These are phyloP conservation scores for Lipomyces yamanashiensis DNA, from an alignment of 805 yeast genomes.

Conservation along the genomic window DNA sequence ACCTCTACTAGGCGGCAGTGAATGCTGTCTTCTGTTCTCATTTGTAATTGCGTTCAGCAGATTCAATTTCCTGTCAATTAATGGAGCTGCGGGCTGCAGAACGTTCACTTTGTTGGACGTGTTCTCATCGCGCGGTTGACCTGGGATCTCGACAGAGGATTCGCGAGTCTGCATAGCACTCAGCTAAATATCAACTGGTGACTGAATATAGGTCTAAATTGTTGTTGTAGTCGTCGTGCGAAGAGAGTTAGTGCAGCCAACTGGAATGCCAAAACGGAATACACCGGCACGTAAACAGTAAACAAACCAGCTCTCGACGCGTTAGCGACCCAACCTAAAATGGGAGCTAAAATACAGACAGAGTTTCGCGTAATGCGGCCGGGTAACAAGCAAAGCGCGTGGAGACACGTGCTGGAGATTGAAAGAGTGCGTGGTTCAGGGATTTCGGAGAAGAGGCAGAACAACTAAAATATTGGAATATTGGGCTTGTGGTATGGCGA, in stretches of 20 bases:
- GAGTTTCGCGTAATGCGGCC: not conserved
- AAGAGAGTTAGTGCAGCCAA: no score
- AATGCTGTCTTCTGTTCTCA: not conserved
- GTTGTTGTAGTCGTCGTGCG: no score
- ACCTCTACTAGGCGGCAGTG: not conserved
- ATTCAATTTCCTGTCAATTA: not conserved
- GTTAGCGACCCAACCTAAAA: not conserved
- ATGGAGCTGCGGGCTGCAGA: not conserved
- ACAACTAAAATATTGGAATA: not conserved
- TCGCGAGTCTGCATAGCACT: not conserved
- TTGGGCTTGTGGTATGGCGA: not conserved
- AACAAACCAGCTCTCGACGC: not conserved
- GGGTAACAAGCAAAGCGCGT: not conserved
- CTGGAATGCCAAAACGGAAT: not conserved
- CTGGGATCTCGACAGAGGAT: not conserved
- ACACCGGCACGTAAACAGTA: slow-evolving; percentile 5
- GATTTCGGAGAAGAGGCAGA: not conserved
- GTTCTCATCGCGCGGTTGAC: not conserved
- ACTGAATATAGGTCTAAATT: no score
- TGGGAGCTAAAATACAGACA: not conserved
- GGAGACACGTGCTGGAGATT: not conserved
- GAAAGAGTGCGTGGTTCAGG: not conserved
- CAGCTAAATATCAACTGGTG: not conserved
- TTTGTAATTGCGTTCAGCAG: not conserved
- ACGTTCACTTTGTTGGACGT: not conserved